Conservation (phyloP, 2,329 filamentous ascomycete genomes). For the Claviceps digitariae region DNA sequence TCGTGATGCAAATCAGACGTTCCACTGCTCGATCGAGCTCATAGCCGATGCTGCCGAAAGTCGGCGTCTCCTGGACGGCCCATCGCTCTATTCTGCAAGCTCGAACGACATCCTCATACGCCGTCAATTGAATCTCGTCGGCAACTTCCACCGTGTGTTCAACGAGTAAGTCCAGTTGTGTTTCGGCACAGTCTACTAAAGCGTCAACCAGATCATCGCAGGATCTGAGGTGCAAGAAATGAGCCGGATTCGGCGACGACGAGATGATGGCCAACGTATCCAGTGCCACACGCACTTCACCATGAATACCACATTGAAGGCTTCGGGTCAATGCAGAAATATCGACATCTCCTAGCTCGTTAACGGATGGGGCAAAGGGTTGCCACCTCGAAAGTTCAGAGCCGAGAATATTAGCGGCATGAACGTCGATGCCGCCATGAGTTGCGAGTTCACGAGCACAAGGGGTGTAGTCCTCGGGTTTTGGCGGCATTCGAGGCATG, state of each 20-base stretch:
- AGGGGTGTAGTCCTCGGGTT: constrained; percentile 41
- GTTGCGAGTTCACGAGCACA: constrained; percentile 40
- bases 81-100: constrained; percentile 64
- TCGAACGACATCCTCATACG: constrained; percentile 79
- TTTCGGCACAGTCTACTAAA: constrained; percentile 79
- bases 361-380: constrained; percentile 60
- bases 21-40: constrained; percentile 79
- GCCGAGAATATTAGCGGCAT: constrained; percentile 49
- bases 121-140: constrained; percentile 66
- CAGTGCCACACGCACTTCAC: constrained; percentile 78
- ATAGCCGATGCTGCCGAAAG: constrained; percentile 65
- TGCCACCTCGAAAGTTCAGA: constrained; percentile 53
- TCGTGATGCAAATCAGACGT: constrained; percentile 77
- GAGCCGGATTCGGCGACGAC: constrained; percentile 46
- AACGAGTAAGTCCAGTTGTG: constrained; percentile 71
- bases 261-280: constrained; percentile 64
- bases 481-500: constrained; percentile 25
- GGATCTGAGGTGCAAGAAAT: constrained; percentile 53
- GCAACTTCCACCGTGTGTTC: constrained; percentile 77
- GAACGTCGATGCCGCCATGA: constrained; percentile 61
- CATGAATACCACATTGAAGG: constrained; percentile 77
- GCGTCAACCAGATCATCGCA: constrained; percentile 85
- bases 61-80: constrained; percentile 55
- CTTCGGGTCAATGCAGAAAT: constrained; percentile 81
- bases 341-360: constrained; percentile 78